Evolutionary conservation across 148 eudicot genomes (phyloP).

Genomic region (Cornus suecica): DNA sequence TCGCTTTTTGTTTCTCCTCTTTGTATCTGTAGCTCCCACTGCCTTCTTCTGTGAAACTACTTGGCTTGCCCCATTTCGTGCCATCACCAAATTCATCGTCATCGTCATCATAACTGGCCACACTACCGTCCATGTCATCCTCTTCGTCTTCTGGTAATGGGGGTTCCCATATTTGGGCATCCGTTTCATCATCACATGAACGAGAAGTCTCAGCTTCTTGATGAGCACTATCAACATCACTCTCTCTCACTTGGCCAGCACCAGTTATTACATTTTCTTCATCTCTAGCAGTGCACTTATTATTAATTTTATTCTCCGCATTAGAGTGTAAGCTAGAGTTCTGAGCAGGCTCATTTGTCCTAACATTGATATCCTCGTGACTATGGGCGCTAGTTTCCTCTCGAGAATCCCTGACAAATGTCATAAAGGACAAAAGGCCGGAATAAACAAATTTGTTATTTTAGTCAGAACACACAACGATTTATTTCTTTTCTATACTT

Average conservation of each 20-base stretch:
- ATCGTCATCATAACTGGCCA: constrained; percentile 57
- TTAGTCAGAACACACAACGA: background rate
- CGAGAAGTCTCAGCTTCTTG: constrained; percentile 33
- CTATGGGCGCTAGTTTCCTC: constrained; percentile 28
- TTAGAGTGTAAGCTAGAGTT: constrained; percentile 19
- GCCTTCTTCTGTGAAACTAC: constrained; percentile 43
- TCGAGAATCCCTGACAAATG: constrained; percentile 28
- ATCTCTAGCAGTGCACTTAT: constrained; percentile 13
- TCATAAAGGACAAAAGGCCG: background rate
- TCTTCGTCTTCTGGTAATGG: constrained; percentile 69
- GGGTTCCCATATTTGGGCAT: constrained; percentile 65
- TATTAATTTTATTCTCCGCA: constrained; percentile 6
- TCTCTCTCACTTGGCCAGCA: constrained; percentile 6
- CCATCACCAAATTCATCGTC: constrained; percentile 73
- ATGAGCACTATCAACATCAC: constrained; percentile 17
- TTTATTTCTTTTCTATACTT: background rate
- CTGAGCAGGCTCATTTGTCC: constrained; percentile 18
- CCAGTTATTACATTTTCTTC: constrained; percentile 17
- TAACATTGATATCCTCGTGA: constrained; percentile 21
- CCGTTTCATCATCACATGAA: constrained; percentile 35
- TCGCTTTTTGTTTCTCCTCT: constrained; percentile 56
- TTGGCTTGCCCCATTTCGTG: constrained; percentile 55
- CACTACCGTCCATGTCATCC: constrained; percentile 54
- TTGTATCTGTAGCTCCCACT: constrained; percentile 40
- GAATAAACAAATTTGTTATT: background rate